These are phyloP conservation scores for Chamaecyparis obtusa DNA, from an alignment of 75 land plant genomes.

Conservation along the genomic window DNA sequence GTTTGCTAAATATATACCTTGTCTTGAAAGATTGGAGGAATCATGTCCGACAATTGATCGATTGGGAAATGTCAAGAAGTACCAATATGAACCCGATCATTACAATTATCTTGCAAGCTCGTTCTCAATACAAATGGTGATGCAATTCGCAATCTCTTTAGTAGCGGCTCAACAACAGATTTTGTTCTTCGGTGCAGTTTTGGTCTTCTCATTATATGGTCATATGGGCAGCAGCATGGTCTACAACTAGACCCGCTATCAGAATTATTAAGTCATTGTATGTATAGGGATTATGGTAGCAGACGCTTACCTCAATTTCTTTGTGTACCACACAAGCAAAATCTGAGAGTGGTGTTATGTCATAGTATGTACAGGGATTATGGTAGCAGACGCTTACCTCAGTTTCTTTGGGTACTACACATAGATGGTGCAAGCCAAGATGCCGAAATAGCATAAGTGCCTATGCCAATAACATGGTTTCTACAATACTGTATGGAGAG, in stretches of 20 bases:
- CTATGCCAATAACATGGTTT: no score
- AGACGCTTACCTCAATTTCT: conserved; percentile 58
- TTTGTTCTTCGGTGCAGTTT: no score
- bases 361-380: no score
- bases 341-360: no score
- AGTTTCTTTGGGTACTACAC: no score
- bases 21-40: conserved; percentile 16
- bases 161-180: conserved; percentile 45
- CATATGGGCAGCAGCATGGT: no score
- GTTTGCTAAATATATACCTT: conserved; percentile 28
- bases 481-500: no score
- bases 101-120: conserved; percentile 80
- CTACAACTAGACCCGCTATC: no score
- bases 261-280: background rate
- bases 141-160: conserved; percentile 64
- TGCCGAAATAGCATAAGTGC: no score
- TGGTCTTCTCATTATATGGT: no score
- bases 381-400: no score
- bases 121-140: conserved; percentile 74
- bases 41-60: conserved; percentile 55
- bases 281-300: background rate
- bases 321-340: conserved; percentile 80
- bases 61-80: conserved; percentile 62
- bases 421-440: no score
- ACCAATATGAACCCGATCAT: conserved; percentile 51